Percentiles rank a stretch among this genome's conserved stretches.
Conservation (phyloP, 345 rosid genomes). For the Psidium guajava region DNA sequence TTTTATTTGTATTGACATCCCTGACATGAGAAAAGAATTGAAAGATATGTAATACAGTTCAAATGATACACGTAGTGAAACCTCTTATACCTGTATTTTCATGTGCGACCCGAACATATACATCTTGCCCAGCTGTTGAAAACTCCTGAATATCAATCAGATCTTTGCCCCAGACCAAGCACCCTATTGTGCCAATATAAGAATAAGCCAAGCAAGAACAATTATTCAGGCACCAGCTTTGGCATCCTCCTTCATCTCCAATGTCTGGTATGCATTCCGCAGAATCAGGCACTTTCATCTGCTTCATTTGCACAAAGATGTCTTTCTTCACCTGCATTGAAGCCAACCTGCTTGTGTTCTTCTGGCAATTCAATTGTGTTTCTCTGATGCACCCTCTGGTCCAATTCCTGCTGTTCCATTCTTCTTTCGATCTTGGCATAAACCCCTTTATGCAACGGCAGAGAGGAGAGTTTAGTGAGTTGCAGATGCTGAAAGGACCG, state of each 20-base stretch:
- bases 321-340: neutral
- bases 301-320: no score
- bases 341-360: neutral
- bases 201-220: slow-evolving; percentile 4
- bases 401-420: slow-evolving; percentile 8
- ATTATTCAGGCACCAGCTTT: slow-evolving; percentile 15
- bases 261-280: neutral
- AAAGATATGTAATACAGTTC: no score
- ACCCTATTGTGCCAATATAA: neutral
- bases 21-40: neutral
- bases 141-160: no score
- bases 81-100: neutral
- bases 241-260: neutral
- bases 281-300: neutral
- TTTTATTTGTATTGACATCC: neutral
- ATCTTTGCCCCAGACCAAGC: neutral
- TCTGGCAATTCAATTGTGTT: neutral
- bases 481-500: slow-evolving; percentile 16
- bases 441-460: slow-evolving; percentile 22
- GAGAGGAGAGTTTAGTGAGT: neutral
- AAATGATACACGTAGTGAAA: neutral
- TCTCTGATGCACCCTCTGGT: slow-evolving; percentile 13
- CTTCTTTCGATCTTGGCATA: slow-evolving; percentile 3
- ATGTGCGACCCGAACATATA: neutral
- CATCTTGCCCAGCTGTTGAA: no score